Conservation (phyloP, 495 filamentous ascomycete genomes). For the Peziza echinospora region DNA sequence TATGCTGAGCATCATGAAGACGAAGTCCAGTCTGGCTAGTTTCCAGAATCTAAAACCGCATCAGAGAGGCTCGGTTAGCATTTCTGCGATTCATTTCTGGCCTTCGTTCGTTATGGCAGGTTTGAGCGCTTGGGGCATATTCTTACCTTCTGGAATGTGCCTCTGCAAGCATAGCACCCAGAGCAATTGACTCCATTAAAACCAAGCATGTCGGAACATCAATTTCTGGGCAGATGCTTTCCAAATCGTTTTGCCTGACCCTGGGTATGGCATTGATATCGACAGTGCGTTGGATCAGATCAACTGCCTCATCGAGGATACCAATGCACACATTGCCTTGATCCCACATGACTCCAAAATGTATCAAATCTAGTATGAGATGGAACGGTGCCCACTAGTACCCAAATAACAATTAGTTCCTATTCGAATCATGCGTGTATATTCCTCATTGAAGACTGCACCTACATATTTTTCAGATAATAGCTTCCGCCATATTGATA, state of each 20-base stretch:
- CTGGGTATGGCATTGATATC: constrained; percentile 36
- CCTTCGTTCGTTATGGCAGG: too few relatives aligned
- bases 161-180: constrained; percentile 17
- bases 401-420: constrained; percentile 8
- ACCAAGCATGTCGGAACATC: constrained; percentile 35
- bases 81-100: too few relatives aligned
- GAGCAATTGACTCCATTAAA: constrained; percentile 36
- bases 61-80: too few relatives aligned
- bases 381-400: constrained; percentile 31
- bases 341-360: constrained; percentile 32
- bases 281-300: constrained; percentile 31
- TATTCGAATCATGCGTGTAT: neutral
- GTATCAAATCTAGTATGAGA: constrained; percentile 34
- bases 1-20: constrained; percentile 38
- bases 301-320: constrained; percentile 32
- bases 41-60: constrained; percentile 37
- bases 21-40: constrained; percentile 37
- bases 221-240: constrained; percentile 28
- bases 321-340: constrained; percentile 24
- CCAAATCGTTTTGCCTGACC: constrained; percentile 26
- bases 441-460: neutral
- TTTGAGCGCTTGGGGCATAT: too few relatives aligned
- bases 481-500: constrained; percentile 40
- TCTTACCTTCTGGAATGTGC: constrained; percentile 9
- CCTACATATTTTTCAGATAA: constrained; percentile 35